phyloP scores from a whole-genome alignment of 208 protist genomes.

The Naegleria lovaniensis region DNA sequence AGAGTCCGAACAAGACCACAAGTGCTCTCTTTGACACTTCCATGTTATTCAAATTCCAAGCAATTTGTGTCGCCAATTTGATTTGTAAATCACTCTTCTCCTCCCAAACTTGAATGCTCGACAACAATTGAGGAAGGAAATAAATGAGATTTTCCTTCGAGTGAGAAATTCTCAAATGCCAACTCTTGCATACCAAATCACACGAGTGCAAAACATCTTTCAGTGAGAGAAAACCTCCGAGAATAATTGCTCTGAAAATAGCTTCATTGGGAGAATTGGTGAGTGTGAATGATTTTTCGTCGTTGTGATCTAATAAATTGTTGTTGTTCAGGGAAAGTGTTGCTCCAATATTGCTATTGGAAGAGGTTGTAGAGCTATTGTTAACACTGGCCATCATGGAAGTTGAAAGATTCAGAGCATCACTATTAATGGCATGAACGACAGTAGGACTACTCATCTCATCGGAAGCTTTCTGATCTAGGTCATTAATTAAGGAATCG shows the following conservation, averaged over 20 bases:
- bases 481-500: too few relatives aligned
- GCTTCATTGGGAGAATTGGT: neutral
- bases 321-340: neutral
- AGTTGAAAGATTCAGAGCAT: too few relatives aligned
- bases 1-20: neutral
- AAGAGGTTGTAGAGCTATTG: neutral
- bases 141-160: neutral
- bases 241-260: neutral
- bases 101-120: neutral
- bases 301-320: neutral
- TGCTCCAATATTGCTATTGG: neutral
- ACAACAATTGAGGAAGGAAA: neutral
- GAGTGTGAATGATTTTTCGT: neutral
- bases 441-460: too few relatives aligned
- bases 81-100: neutral
- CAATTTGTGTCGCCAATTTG: neutral
- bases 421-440: too few relatives aligned
- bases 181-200: neutral
- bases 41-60: neutral
- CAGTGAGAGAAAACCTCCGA: neutral
- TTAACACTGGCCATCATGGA: too few relatives aligned
- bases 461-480: too few relatives aligned
- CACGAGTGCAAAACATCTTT: neutral
- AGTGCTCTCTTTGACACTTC: neutral
- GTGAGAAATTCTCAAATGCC: neutral